Percentiles rank a stretch among this genome's conserved stretches.
Evolutionary conservation across 768 basidiomycete species (phyloP).

Genomic region (Collybiopsis luxurians): DNA sequence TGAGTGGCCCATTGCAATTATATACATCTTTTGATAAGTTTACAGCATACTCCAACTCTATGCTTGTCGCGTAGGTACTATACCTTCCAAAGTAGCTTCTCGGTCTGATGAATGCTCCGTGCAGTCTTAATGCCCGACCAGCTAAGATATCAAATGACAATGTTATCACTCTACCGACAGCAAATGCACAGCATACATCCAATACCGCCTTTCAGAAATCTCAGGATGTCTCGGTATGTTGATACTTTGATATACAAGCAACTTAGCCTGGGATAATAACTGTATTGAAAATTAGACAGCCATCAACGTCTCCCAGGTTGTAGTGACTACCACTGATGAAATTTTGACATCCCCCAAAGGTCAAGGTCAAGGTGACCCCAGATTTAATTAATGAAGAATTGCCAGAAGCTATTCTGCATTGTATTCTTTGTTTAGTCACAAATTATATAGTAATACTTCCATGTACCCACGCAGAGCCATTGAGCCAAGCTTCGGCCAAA

Average conservation of each 20-base stretch:
- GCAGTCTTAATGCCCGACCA: neutral
- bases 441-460: too few relatives aligned
- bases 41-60: neutral
- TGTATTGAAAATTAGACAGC: neutral
- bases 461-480: too few relatives aligned
- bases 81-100: too few relatives aligned
- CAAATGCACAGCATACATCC: neutral
- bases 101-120: neutral
- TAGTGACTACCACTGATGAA: neutral
- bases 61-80: neutral
- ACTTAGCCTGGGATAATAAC: too few relatives aligned
- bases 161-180: neutral
- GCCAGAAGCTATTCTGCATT: too few relatives aligned
- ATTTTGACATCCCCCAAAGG: too few relatives aligned
- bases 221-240: neutral
- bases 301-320: neutral
- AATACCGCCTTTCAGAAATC: neutral
- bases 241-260: too few relatives aligned
- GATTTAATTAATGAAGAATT: too few relatives aligned
- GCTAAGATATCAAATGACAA: neutral
- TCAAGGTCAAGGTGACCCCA: too few relatives aligned
- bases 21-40: neutral
- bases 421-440: too few relatives aligned
- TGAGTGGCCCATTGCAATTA: neutral
- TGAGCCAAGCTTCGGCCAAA: too few relatives aligned